A percentile compares a stretch with the other conserved stretches of the same genome.
Evolutionary conservation across 768 basidiomycete species (phyloP).

Genomic region (Amanita thiersii): DNA sequence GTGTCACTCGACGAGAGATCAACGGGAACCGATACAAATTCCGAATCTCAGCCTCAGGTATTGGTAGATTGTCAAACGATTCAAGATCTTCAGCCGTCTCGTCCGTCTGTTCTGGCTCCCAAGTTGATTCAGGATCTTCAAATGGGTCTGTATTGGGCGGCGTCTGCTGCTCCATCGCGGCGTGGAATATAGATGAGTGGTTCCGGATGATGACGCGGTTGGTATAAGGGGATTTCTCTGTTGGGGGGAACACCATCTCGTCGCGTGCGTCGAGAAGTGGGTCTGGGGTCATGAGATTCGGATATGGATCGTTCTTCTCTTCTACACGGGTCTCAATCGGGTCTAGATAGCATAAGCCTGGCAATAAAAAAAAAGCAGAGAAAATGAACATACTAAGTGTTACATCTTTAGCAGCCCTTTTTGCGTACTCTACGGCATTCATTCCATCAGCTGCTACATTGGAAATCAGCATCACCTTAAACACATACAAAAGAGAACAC

Average conservation of each 20-base stretch:
- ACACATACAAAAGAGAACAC: neutral
- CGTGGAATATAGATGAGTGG: conserved; percentile 58
- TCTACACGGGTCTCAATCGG: neutral
- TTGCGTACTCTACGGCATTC: neutral
- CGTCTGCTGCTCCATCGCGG: conserved; percentile 23
- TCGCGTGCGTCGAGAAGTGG: conserved; percentile 56
- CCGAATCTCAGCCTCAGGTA: conserved; percentile 12
- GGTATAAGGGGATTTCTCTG: conserved; percentile 41
- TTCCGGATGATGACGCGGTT: conserved; percentile 64
- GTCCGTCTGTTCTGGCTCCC: conserved; percentile 18
- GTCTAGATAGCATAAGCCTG: neutral
- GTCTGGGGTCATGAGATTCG: conserved; percentile 57
- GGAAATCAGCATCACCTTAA: too few species aligned
- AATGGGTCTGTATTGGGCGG: conserved; percentile 19
- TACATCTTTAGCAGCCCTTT: neutral
- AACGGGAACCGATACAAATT: conserved; percentile 34
- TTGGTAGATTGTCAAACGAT: conserved; percentile 18
- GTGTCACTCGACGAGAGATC: conserved; percentile 54
- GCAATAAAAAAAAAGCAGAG: neutral
- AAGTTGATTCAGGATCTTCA: conserved; percentile 16
- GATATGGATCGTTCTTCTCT: conserved; percentile 23
- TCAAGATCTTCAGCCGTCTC: conserved; percentile 22
- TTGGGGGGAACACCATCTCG: conserved; percentile 43
- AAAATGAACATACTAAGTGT: neutral
- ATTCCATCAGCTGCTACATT: too few species aligned